phyloP scores from a whole-genome alignment of 73 alveolate genomes.

The Tetrahymena thermophila region DNA sequence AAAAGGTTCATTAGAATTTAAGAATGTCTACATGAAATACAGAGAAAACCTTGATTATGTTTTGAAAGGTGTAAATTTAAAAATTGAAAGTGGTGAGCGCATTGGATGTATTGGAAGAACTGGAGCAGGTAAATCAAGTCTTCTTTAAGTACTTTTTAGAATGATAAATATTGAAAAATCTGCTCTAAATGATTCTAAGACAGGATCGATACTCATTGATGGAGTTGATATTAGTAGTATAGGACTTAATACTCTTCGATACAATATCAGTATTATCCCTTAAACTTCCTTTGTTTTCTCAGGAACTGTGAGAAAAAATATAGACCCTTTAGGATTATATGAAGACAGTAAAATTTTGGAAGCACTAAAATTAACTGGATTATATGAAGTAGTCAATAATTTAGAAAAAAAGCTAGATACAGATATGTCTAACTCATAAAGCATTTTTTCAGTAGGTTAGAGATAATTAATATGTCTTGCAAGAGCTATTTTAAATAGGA shows the following conservation, averaged over 20 bases:
- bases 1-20: background rate
- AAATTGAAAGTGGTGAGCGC: conserved; percentile 66
- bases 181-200: background rate
- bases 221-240: conserved; percentile 44
- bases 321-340: conserved; percentile 64
- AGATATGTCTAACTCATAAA: conserved; percentile 5
- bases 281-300: conserved; percentile 64
- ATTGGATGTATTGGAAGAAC: conserved; percentile 94
- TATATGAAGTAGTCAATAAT: conserved; percentile 2
- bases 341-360: conserved; percentile 37
- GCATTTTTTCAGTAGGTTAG: conserved; percentile 79
- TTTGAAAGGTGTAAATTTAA: conserved; percentile 59
- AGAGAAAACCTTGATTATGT: conserved; percentile 70
- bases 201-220: conserved; percentile 49
- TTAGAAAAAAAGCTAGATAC: conserved; percentile 17
- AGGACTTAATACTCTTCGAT: conserved; percentile 59
- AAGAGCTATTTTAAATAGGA: conserved; percentile 77
- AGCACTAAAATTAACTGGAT: conserved; percentile 44
- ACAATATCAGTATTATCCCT: conserved; percentile 55
- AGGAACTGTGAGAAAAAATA: conserved; percentile 60
- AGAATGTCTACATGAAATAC: conserved; percentile 70
- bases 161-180: conserved; percentile 33
- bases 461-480: conserved; percentile 87
- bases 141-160: conserved; percentile 47
- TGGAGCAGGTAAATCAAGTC: conserved; percentile 94